Conservation (phyloP, 1,139 yeast species). For the Suhomyces kunorum region DNA sequence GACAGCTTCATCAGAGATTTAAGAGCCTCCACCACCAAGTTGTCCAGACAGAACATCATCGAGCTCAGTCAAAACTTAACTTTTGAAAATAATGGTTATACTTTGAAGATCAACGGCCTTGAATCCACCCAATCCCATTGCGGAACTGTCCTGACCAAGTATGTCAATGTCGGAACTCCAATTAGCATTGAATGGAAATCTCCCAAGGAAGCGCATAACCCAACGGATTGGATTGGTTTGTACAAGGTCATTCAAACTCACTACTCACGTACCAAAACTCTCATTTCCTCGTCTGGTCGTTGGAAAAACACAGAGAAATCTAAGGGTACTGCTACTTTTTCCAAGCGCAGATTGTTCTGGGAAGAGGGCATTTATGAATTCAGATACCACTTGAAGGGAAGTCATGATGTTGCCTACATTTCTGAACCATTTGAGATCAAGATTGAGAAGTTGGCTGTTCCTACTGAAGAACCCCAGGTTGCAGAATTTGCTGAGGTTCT, state of each 20-base stretch:
- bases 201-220: conserved; percentile 46
- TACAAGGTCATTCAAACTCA: conserved; percentile 68
- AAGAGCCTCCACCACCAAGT: conserved; percentile 32
- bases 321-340: conserved; percentile 55
- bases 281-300: conserved; percentile 65
- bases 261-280: conserved; percentile 58
- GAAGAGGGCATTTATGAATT: conserved; percentile 76
- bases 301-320: conserved; percentile 58
- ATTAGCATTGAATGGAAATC: conserved; percentile 59
- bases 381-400: conserved; percentile 68
- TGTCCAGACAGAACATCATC: conserved; percentile 40
- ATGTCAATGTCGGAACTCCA: conserved; percentile 50
- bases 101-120: conserved; percentile 29
- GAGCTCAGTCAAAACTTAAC: conserved; percentile 45
- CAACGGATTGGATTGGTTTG: conserved; percentile 77
- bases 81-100: conserved; percentile 42
- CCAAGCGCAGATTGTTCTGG: conserved; percentile 56
- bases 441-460: conserved; percentile 43
- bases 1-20: conserved; percentile 46
- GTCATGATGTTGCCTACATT: conserved; percentile 69
- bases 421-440: conserved; percentile 73
- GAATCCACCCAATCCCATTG: conserved; percentile 17
- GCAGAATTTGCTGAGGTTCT: conserved; percentile 35
- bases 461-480: conserved; percentile 23
- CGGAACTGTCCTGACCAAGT: conserved; percentile 22